Conservation (phyloP, 352 stramenopile genomes). For the Phytophthora pistaciae region DNA sequence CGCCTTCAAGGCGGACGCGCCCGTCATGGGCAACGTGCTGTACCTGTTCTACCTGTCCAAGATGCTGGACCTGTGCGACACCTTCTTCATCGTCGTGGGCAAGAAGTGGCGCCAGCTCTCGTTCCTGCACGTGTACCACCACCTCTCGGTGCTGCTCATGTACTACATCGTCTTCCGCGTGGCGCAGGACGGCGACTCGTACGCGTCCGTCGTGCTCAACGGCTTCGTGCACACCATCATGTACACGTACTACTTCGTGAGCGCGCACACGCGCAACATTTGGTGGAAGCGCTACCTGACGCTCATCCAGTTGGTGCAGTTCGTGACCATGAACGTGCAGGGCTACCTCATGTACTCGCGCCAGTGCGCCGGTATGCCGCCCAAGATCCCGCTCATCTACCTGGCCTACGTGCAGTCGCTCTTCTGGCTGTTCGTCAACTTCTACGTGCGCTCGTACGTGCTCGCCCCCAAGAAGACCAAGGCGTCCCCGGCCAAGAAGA, state of each 20-base stretch:
- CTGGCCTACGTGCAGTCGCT: conserved; percentile 96
- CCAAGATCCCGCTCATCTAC: conserved; percentile 86
- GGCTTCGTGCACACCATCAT: conserved; percentile 98
- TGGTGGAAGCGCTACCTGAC: conserved; percentile 98
- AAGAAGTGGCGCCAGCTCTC: conserved; percentile 97
- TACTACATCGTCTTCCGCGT: conserved; percentile 96
- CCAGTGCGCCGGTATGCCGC: conserved; percentile 80
- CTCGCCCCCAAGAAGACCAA: conserved; percentile 33
- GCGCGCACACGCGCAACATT: conserved; percentile 96
- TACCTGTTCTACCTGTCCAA: conserved; percentile 98
- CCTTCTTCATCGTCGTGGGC: conserved; percentile 96
- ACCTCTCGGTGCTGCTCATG: conserved; percentile 96
- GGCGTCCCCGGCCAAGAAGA: conserved; percentile 33
- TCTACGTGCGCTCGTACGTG: conserved; percentile 94
- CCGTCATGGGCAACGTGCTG: conserved; percentile 92
- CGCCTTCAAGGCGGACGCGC: conserved; percentile 82
- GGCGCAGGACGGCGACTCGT: conserved; percentile 96
- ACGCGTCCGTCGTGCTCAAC: conserved; percentile 95
- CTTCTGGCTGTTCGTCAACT: conserved; percentile 97
- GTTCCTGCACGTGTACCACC: conserved; percentile 98
- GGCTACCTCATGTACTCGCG: conserved; percentile 76
- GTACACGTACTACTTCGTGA: conserved; percentile 99
- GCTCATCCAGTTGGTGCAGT: conserved; percentile 95
- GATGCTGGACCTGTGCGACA: conserved; percentile 91
- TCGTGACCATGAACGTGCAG: conserved; percentile 82